Conservation (phyloP, 176 grass and related monocot genomes). For the Miscanthus lutarioriparius region DNA sequence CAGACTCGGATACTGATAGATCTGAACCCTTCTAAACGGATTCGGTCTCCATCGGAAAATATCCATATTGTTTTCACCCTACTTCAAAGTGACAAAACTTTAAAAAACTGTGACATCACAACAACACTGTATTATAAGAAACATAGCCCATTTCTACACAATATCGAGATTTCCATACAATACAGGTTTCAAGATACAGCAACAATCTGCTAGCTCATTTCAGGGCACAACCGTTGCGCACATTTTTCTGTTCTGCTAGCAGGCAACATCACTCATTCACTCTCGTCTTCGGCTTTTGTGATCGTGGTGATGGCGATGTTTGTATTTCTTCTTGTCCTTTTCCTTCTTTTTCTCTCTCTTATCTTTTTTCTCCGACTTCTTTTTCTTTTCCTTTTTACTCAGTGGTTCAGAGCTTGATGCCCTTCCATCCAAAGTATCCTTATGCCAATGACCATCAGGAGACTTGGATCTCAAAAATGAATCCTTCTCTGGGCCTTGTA, state of each 20-base stretch:
- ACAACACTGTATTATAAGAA: background rate
- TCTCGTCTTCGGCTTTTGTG: constrained; percentile 55
- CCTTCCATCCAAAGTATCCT: constrained; percentile 12
- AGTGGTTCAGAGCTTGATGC: constrained; percentile 25
- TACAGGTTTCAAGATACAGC: constrained; percentile 23
- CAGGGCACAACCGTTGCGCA: background rate
- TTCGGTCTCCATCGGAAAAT: no score
- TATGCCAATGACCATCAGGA: constrained; percentile 26
- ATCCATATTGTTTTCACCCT: no score
- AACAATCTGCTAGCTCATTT: background rate
- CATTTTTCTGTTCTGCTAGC: background rate
- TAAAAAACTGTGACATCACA: background rate
- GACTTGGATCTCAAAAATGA: constrained; percentile 51
- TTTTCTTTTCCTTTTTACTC: constrained; percentile 35
- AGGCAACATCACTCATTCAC: constrained; percentile 8
- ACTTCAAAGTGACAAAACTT: background rate
- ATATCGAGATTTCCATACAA: background rate
- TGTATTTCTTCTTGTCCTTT: constrained; percentile 69
- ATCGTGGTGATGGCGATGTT: constrained; percentile 39
- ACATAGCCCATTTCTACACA: background rate
- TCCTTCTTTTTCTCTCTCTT: constrained; percentile 46
- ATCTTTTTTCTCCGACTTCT: constrained; percentile 34
- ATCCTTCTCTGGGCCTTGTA: constrained; percentile 71
- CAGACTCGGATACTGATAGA: no score
- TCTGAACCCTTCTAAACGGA: no score